Conservation (phyloP, 352 stramenopile genomes). For the Aphanomyces euteiches region DNA sequence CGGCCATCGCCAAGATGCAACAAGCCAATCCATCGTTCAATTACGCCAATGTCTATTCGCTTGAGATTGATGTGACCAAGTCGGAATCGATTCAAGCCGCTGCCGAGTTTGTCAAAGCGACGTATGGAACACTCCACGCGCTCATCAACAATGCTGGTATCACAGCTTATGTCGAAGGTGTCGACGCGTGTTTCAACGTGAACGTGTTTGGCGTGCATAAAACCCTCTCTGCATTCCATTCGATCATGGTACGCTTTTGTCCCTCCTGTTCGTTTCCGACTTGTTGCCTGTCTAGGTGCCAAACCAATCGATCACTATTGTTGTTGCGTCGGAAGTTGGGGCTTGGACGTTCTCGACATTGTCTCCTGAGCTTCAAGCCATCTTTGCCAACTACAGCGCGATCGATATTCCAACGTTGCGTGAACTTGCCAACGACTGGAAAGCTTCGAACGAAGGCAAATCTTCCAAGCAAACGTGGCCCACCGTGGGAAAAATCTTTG, state of each 20-base stretch:
- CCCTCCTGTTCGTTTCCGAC: background rate
- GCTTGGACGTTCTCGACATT: background rate
- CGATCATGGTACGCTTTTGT: background rate
- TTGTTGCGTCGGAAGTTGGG: background rate
- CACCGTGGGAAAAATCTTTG: background rate
- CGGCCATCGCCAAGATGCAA: conserved; percentile 6
- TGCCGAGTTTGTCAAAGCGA: background rate
- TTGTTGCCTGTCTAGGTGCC: background rate
- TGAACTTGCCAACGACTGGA: background rate
- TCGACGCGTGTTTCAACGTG: conserved; percentile 6
- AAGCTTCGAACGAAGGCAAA: background rate
- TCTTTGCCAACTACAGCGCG: background rate
- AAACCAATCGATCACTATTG: background rate
- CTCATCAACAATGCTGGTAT: conserved; percentile 28
- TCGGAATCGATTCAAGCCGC: conserved; percentile 9
- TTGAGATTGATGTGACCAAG: conserved; percentile 20
- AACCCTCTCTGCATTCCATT: background rate
- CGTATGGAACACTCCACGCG: conserved; percentile 4
- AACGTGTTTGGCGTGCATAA: conserved; percentile 24
- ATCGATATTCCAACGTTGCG: background rate
- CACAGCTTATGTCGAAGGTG: background rate
- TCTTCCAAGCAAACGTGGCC: background rate
- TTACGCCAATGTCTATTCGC: conserved; percentile 11
- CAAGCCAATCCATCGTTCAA: background rate
- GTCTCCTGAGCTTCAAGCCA: background rate